Evolutionary conservation across 768 basidiomycete genomes (phyloP).

Genomic region (Lyophyllum semitale): DNA sequence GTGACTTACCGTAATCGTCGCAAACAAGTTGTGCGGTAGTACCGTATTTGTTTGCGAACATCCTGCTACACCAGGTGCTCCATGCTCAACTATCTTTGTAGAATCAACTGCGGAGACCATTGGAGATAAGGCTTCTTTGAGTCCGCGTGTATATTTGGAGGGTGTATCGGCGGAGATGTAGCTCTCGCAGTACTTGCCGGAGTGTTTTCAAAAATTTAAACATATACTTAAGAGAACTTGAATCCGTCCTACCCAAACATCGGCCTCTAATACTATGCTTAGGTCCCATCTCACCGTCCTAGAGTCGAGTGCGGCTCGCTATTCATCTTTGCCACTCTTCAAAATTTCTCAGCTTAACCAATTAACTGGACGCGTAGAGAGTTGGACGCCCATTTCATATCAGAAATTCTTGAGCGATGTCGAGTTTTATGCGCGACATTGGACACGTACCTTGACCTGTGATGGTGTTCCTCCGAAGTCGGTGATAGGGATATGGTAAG

Average conservation of each 20-base stretch:
- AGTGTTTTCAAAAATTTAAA: conserved; percentile 17
- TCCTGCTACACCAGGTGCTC: no score
- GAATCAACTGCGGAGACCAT: no score
- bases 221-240: no score
- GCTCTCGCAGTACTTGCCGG: no score
- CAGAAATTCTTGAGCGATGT: conserved; percentile 55
- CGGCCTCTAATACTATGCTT: conserved; percentile 23
- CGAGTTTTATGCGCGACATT: conserved; percentile 56
- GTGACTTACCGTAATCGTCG: no score
- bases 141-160: no score
- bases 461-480: conserved; percentile 45
- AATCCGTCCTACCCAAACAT: no score
- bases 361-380: conserved; percentile 15
- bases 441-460: conserved; percentile 43
- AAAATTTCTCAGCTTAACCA: conserved; percentile 47
- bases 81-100: no score
- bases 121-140: no score
- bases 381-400: conserved; percentile 28
- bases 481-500: conserved; percentile 66
- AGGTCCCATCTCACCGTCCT: conserved; percentile 58
- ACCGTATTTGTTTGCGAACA: no score
- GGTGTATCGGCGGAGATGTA: no score
- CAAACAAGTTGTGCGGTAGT: no score
- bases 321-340: conserved; percentile 51
- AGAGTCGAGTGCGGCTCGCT: conserved; percentile 44